These are phyloP conservation scores for Punica granatum DNA, from an alignment of 345 rosid genomes.

Conservation along the genomic window DNA sequence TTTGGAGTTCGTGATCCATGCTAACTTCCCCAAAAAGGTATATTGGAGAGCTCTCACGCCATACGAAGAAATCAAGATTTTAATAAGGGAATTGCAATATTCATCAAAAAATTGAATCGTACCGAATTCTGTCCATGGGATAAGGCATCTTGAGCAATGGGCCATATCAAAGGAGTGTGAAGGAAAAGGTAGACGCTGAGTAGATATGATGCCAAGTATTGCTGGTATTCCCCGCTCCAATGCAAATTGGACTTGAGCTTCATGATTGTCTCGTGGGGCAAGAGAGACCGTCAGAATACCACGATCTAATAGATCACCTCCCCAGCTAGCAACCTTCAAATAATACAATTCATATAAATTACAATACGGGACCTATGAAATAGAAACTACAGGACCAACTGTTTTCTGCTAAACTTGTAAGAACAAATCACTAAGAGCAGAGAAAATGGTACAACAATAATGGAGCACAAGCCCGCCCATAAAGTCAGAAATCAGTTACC, in stretches of 20 bases:
- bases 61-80: background rate
- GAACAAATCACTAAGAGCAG: background rate
- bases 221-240: constrained; percentile 98
- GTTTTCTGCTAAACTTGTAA: background rate
- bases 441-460: background rate
- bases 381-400: background rate
- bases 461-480: background rate
- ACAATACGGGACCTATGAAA: background rate
- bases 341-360: constrained; percentile 1
- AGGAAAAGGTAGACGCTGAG: constrained; percentile 95
- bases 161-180: constrained; percentile 98
- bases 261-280: constrained; percentile 98
- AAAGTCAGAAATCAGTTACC: background rate
- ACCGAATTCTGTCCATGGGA: constrained; percentile 99
- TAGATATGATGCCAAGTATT: constrained; percentile 89
- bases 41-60: background rate
- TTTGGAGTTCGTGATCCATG: background rate
- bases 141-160: constrained; percentile 99
- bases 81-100: no score
- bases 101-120: constrained; percentile 13
- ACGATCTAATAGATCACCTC: constrained; percentile 90
- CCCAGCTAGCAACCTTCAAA: constrained; percentile 97
- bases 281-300: constrained; percentile 86
- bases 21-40: background rate
- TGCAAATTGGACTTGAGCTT: constrained; percentile 99